These are phyloP conservation scores for Aspergillus homomorphus DNA, from an alignment of 495 filamentous ascomycete genomes.

Conservation along the genomic window DNA sequence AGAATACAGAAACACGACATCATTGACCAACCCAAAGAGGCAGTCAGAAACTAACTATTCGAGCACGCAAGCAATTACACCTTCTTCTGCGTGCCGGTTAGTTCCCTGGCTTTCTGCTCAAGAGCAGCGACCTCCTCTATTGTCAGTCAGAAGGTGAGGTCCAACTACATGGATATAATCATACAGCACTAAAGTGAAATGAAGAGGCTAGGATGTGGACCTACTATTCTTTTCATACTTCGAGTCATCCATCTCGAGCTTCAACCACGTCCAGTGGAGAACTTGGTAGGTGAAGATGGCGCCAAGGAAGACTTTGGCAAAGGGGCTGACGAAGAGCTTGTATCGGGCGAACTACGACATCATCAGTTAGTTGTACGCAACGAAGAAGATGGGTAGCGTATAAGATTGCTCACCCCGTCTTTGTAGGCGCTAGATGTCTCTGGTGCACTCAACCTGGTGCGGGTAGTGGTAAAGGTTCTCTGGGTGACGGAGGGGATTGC, in stretches of 20 bases:
- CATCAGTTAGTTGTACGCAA: not conserved
- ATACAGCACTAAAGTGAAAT: constrained; percentile 2
- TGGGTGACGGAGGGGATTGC: not conserved
- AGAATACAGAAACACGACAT: not conserved
- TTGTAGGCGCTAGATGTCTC: constrained; percentile 19
- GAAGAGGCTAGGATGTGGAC: constrained; percentile 13
- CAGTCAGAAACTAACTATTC: not conserved
- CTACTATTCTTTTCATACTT: constrained; percentile 58
- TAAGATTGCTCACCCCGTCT: constrained; percentile 18
- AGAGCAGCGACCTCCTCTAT: constrained; percentile 41
- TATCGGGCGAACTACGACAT: constrained; percentile 65
- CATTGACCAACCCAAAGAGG: not conserved
- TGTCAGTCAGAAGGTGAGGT: constrained; percentile 2
- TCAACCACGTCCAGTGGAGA: constrained; percentile 79
- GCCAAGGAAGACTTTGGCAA: constrained; percentile 81
- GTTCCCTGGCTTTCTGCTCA: constrained; percentile 42
- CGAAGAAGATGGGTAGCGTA: not conserved
- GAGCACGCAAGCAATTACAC: not conserved
- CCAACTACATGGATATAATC: not conserved
- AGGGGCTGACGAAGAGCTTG: constrained; percentile 70
- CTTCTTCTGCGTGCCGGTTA: constrained; percentile 35
- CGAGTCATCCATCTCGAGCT: constrained; percentile 75
- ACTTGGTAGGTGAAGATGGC: constrained; percentile 87
- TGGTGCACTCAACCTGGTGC: constrained; percentile 10
- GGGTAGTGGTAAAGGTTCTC: constrained; percentile 19